These are phyloP conservation scores for Pilobolus umbonatus DNA, from an alignment of 192 early-diverging fungal genomes.

Conservation along the genomic window DNA sequence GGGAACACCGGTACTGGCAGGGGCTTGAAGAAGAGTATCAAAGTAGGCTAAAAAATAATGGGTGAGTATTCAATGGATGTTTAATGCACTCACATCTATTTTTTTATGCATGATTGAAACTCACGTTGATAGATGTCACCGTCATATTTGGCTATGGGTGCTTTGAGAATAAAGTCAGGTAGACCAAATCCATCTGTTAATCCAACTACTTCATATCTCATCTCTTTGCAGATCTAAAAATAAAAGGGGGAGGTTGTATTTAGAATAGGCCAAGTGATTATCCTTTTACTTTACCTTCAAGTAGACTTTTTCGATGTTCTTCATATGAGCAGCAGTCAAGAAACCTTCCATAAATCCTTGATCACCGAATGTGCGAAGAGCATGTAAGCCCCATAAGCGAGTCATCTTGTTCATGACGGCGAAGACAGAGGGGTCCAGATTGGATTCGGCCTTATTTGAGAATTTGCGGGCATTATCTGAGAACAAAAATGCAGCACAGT, in stretches of 20 bases:
- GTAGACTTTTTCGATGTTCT: slow-evolving; percentile 33
- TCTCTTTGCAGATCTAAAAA: slow-evolving; percentile 4
- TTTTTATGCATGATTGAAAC: not conserved
- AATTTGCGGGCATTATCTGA: slow-evolving; percentile 13
- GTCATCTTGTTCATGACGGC: slow-evolving; percentile 39
- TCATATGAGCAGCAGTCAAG: slow-evolving; percentile 40
- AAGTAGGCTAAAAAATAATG: slow-evolving; percentile 28
- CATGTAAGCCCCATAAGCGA: slow-evolving; percentile 40
- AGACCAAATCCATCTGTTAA: slow-evolving; percentile 49
- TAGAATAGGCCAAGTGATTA: not conserved
- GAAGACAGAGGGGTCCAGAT: slow-evolving; percentile 14
- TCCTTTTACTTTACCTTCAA: slow-evolving; percentile 15
- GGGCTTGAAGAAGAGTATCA: slow-evolving; percentile 31
- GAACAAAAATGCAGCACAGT: slow-evolving; percentile 24
- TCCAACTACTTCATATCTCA: slow-evolving; percentile 44
- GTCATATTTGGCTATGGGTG: slow-evolving; percentile 55
- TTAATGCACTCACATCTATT: no score
- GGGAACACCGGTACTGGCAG: slow-evolving; percentile 34
- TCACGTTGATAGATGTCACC: slow-evolving; percentile 52
- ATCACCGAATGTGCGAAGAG: slow-evolving; percentile 37
- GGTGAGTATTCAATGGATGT: not conserved
- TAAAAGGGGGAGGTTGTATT: not conserved
- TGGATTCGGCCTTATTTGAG: not conserved
- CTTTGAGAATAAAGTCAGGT: slow-evolving; percentile 55
- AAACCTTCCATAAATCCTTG: slow-evolving; percentile 48